Conservation (phyloP, 306 rosid genomes). For the Astragalus glycyphyllos region DNA sequence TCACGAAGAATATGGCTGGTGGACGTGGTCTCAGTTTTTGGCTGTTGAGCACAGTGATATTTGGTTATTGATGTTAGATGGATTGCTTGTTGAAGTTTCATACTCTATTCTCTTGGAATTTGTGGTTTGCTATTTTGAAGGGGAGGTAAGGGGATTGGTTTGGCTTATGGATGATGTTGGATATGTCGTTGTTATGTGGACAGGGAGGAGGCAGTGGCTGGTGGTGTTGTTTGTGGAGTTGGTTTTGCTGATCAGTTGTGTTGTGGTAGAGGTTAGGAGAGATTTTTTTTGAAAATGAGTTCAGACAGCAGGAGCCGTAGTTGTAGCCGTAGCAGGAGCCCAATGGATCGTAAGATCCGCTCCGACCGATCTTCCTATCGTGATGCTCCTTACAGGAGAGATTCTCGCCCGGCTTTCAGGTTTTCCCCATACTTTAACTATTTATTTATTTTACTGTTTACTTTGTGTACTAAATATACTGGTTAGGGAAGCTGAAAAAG, state of each 20-base stretch:
- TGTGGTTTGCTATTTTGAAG: slow-evolving; percentile 70
- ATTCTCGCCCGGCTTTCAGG: slow-evolving; percentile 98
- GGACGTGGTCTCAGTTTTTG: slow-evolving; percentile 48
- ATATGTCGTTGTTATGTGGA: slow-evolving; percentile 94
- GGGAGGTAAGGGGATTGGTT: slow-evolving; percentile 81
- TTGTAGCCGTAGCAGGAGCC: slow-evolving; percentile 96
- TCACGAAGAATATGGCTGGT: slow-evolving; percentile 56
- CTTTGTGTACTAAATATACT: slow-evolving; percentile 37
- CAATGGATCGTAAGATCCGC: slow-evolving; percentile 89
- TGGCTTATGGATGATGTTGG: slow-evolving; percentile 86
- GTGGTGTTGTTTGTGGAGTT: slow-evolving; percentile 68
- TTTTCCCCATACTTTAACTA: slow-evolving; percentile 47
- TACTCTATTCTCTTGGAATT: slow-evolving; percentile 63
- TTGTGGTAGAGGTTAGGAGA: slow-evolving; percentile 69
- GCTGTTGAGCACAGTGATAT: slow-evolving; percentile 61
- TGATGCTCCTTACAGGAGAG: slow-evolving; percentile 97
- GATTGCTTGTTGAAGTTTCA: slow-evolving; percentile 66
- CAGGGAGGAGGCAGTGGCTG: slow-evolving; percentile 92
- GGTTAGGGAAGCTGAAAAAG: slow-evolving; percentile 46
- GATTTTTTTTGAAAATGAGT: slow-evolving; percentile 64
- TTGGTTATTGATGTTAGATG: slow-evolving; percentile 57
- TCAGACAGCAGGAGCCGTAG: slow-evolving; percentile 92
- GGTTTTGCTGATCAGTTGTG: slow-evolving; percentile 69
- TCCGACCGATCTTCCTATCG: slow-evolving; percentile 95
- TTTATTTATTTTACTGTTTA: slow-evolving; percentile 40